Base-by-base conservation (phyloP, 768 basidiomycete genomes). In the Epithele typhae region DNA sequence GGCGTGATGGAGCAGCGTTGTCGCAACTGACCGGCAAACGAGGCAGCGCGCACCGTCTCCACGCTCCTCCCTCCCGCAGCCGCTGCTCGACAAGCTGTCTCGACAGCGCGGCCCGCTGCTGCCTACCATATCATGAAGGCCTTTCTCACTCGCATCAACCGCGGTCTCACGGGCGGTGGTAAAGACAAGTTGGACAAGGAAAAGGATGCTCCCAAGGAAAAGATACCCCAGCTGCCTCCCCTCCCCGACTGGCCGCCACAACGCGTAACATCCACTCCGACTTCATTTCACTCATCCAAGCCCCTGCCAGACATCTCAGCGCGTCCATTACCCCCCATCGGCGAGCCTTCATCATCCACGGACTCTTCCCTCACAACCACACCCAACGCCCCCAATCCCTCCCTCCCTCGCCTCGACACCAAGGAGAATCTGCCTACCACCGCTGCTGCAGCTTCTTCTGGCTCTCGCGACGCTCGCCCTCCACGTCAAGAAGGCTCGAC, bases 141-240 rank as follows among this genome's bases (percentile, higher is more conserved):
- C 36, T 84, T 91, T 57, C 78, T 91, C 66, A 77, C 78, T 62
- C 79, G 87, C 60, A 70, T 91, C 57, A 87, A 87, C 61, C 67
- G 82, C 58, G 76, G 71, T 48, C 76, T 71, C 55, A 66, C 73
- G 60, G 85, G 81, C 66, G 78, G 84, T 59, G 79, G 83, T 59
- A 78, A 72, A 59, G 78, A 36, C 9, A 30, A 30, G 27, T 14
- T 30, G 7, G 27, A 79, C 30, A 69, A 62, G 45, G 64, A 72
- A 32, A 67, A 56, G 51, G 70, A 69, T 5, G 57, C 53, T 7
- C 58, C 65, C 19, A 81, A 77, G 67, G 82, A 84, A 68, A 84
- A 83, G 67, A 77, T 85, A 56, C 59, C 68, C 0, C 68, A 69
- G 35, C 64, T 77, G 11, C 82, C 83, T 19, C 82, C 81, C 14